Conservation (phyloP, 23 red algal species). For the Cyanidiococcus yangmingshanensis region DNA sequence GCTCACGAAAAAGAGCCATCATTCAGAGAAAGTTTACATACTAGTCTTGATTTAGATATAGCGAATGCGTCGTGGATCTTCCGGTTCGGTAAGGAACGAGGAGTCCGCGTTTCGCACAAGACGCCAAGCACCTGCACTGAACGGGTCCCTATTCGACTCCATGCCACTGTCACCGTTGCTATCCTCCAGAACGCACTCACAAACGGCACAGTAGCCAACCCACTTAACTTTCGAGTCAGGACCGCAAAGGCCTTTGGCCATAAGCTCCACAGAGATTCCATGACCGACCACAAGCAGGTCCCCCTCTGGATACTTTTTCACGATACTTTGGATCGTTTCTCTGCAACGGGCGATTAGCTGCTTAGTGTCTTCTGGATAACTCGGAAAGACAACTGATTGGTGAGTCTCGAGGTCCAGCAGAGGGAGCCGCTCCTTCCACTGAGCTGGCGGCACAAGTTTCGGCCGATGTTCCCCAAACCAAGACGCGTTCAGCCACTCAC, state of each 20-base stretch:
- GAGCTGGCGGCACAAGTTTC: not conserved
- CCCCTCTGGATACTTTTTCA: not conserved
- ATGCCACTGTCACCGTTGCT: not conserved
- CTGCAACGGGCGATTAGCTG: not conserved
- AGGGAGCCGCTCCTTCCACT: not conserved
- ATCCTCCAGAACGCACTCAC: not conserved
- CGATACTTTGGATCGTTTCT: not conserved
- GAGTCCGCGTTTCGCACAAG: not conserved
- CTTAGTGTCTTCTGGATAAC: not conserved
- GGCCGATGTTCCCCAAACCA: constrained; percentile 18
- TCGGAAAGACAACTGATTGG: not conserved
- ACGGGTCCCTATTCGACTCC: not conserved
- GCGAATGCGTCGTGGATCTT: not conserved
- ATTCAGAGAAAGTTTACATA: too few species aligned
- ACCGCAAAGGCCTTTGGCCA: constrained; percentile 10
- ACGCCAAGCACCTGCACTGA: not conserved
- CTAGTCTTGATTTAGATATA: not conserved
- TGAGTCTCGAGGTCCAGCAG: not conserved
- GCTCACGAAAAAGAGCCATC: too few species aligned
- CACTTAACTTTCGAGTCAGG: not conserved
- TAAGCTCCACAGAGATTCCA: constrained; percentile 2
- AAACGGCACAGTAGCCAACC: not conserved
- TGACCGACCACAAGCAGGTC: constrained; percentile 8
- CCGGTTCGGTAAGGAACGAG: not conserved
- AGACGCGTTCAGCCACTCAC: constrained; percentile 30